Percentiles rank a stretch among this genome's conserved stretches.
Conservation (phyloP, 495 filamentous ascomycete species). For the Penicillium steckii region DNA sequence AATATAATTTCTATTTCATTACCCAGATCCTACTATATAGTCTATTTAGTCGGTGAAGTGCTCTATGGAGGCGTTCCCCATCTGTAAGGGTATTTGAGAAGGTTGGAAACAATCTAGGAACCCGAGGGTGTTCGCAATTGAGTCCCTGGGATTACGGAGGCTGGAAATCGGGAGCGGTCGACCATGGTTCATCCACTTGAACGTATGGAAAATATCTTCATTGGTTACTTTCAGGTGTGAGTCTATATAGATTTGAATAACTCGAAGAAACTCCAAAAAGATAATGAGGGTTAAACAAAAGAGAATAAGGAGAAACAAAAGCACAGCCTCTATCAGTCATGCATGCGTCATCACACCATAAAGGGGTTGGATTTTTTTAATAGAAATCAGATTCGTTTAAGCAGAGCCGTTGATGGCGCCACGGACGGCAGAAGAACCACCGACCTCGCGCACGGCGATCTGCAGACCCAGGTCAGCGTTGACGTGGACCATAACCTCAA, state of each 20-base stretch:
- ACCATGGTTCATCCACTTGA: not conserved
- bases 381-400: slow-evolving; percentile 16
- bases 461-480: slow-evolving; percentile 72
- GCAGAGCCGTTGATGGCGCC: slow-evolving; percentile 59
- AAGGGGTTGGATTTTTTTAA: slow-evolving; percentile 25
- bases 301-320: slow-evolving; percentile 6
- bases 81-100: not conserved
- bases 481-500: slow-evolving; percentile 91
- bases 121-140: not conserved
- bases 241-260: slow-evolving; percentile 19
- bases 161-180: not conserved
- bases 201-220: slow-evolving; percentile 11
- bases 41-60: too few species aligned
- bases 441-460: slow-evolving; percentile 80
- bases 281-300: slow-evolving; percentile 19
- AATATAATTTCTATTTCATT: slow-evolving; percentile 29
- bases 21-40: not conserved
- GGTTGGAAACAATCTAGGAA: not conserved
- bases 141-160: not conserved
- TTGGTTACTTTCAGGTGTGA: slow-evolving; percentile 21
- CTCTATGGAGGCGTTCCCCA: too few species aligned
- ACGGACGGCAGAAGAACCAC: slow-evolving; percentile 79
- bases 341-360: slow-evolving; percentile 34
- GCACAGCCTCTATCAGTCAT: slow-evolving; percentile 34
- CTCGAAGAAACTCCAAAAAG: slow-evolving; percentile 22